Conservation (phyloP, 148 eudicot genomes). For the Hydrangea macrophylla region DNA sequence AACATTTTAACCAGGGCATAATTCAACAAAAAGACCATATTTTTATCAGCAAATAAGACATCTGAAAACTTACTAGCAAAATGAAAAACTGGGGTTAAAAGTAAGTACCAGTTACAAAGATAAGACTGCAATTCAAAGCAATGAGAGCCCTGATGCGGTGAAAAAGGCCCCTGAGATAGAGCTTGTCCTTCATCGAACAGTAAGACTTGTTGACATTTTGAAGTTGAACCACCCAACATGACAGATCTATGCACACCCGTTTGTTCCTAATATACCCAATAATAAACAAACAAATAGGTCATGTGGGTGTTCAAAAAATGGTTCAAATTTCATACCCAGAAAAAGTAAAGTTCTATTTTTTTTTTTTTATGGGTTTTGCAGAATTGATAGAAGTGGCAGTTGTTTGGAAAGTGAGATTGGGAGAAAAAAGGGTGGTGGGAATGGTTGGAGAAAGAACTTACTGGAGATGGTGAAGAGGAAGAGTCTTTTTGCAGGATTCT, state of each 20-base stretch:
- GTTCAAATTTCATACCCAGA: too few relatives aligned
- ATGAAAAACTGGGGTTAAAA: slow-evolving; percentile 5
- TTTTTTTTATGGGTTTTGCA: slow-evolving; percentile 8
- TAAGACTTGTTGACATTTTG: slow-evolving; percentile 61
- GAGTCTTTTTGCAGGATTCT: slow-evolving; percentile 89
- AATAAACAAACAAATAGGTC: background rate
- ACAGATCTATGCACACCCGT: slow-evolving; percentile 91
- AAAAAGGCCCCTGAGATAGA: slow-evolving; percentile 78
- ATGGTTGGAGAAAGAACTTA: slow-evolving; percentile 27
- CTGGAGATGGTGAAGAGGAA: slow-evolving; percentile 95
- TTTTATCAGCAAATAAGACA: background rate
- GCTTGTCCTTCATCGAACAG: slow-evolving; percentile 68
- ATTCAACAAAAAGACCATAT: background rate
- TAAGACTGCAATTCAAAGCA: slow-evolving; percentile 84
- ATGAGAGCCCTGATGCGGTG: slow-evolving; percentile 93
- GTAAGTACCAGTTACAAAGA: slow-evolving; percentile 70
- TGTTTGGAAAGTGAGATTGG: background rate
- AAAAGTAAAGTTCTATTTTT: too few relatives aligned
- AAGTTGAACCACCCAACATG: slow-evolving; percentile 98
- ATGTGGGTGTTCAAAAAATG: background rate
- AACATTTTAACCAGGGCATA: too few relatives aligned
- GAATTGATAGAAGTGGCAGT: background rate
- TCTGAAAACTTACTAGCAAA: background rate
- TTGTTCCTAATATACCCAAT: slow-evolving; percentile 55
- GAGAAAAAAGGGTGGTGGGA: slow-evolving; percentile 1